Percentiles rank a stretch among this genome's conserved stretches.
These are phyloP conservation scores for Paramecium sexaurelia DNA, from an alignment of 73 alveolate genomes.

Conservation along the genomic window DNA sequence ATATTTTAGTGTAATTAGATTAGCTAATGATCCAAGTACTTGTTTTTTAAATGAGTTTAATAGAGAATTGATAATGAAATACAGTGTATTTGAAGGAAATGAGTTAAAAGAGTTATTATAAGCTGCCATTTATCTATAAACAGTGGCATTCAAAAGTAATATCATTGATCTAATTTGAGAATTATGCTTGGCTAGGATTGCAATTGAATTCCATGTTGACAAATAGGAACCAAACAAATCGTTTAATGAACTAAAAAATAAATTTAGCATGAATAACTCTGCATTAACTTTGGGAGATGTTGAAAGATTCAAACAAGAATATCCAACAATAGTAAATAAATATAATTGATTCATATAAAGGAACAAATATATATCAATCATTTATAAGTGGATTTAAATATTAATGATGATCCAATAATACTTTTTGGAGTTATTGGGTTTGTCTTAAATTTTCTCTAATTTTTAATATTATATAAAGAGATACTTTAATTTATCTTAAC, in stretches of 20 bases:
- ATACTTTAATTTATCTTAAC: not conserved
- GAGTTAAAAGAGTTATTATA: not conserved
- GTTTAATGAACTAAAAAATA: not conserved
- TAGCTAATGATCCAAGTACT: not conserved
- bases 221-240: not conserved
- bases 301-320: not conserved
- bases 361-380: not conserved
- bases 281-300: not conserved
- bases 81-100: not conserved
- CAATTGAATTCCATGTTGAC: not conserved
- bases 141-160: not conserved
- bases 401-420: not conserved
- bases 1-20: not conserved
- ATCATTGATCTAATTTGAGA: not conserved
- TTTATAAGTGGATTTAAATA: not conserved
- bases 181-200: conserved; percentile 18
- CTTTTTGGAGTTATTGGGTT: not conserved
- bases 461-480: not conserved
- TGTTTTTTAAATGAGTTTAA: not conserved
- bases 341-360: not conserved
- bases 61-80: not conserved
- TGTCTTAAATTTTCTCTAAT: not conserved
- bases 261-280: not conserved
- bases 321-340: not conserved
- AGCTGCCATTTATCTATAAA: not conserved